phyloP scores from a whole-genome alignment of 2,329 filamentous ascomycete species.

The Stenocarpella maydis region DNA sequence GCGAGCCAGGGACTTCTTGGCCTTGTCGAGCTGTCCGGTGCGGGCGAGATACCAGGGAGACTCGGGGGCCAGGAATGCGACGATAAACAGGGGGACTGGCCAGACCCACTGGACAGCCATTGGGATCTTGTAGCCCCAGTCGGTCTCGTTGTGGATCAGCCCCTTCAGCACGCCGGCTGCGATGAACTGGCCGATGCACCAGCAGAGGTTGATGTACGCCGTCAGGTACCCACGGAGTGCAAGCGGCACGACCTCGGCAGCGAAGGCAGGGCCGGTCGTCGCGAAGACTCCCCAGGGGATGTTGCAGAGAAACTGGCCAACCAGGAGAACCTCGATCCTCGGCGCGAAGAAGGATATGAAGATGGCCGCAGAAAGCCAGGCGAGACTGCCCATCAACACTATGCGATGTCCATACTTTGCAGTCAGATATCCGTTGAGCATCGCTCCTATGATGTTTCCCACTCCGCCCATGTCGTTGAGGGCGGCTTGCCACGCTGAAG shows the following conservation, averaged over 20 bases:
- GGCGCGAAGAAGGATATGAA: slow-evolving; percentile 60
- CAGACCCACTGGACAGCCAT: slow-evolving; percentile 39
- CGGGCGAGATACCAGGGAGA: slow-evolving; percentile 40
- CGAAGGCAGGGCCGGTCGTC: slow-evolving; percentile 50
- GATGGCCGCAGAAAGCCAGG: slow-evolving; percentile 52
- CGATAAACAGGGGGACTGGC: slow-evolving; percentile 37
- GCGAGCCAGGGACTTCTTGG: slow-evolving; percentile 38
- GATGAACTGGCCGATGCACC: slow-evolving; percentile 41
- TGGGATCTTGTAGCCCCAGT: slow-evolving; percentile 41
- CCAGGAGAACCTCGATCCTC: slow-evolving; percentile 51
- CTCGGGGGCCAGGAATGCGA: slow-evolving; percentile 38
- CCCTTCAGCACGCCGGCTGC: slow-evolving; percentile 39
- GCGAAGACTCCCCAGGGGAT: slow-evolving; percentile 57
- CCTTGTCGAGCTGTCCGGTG: slow-evolving; percentile 28
- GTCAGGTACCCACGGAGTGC: slow-evolving; percentile 42
- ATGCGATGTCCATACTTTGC: slow-evolving; percentile 53
- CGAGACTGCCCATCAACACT: slow-evolving; percentile 53
- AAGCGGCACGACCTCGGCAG: slow-evolving; percentile 42
- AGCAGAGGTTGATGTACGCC: slow-evolving; percentile 41
- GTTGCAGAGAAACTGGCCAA: slow-evolving; percentile 56
- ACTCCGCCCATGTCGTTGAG: slow-evolving; percentile 50
- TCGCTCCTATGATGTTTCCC: slow-evolving; percentile 48
- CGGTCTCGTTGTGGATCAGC: slow-evolving; percentile 37
- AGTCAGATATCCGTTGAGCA: slow-evolving; percentile 53
- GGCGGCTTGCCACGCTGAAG: slow-evolving; percentile 60